Base-by-base conservation (phyloP, 805 yeast species). In the Monosporozyma yasuniensis region DNA sequence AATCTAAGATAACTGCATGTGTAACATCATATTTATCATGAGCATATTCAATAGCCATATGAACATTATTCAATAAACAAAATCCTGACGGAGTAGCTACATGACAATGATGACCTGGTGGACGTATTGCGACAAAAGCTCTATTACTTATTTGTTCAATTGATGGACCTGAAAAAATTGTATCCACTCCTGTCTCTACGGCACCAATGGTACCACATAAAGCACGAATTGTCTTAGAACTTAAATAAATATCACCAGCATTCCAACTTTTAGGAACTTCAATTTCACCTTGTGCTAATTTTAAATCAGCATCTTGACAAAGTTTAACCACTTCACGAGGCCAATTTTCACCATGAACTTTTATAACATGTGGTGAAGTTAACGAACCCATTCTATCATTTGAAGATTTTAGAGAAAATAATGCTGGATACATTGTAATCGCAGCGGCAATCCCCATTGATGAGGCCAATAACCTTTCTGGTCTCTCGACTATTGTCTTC, bases 101-200 rank as follows among this genome's bases (percentile, higher is more conserved):
- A 58, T 85, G 93, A 22, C 88, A 81, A 65, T 87, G 96, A 61
- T 87, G 95, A 3, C 96, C 96, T 0, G 95, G 93, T 1, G 93
- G 93, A 46, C 93, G 71, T 41, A 85, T 77, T 1, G 81, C 80
- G 0, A 82, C 82, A 66, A 85, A 85, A 1, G 83, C 81, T 42
- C 77, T 70, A 41, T 65, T 68, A 48, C 66, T 61, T 14, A 61
- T 58, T 48, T 65, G 66, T 21, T 65, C 68, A 8, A 55, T 51
- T 8, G 66, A 72, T 59, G 60, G 67, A 44, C 59, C 61, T 2
- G 57, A 59, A 54, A 73, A 78, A 7, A 79, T 66, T 1, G 72
- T 62, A 59, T 87, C 93, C 0, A 85, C 72, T 1, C 84, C 89
- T 0, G 77, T 70, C 61, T 87, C 93, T 3, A 87, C 70, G 0